These are phyloP conservation scores for Fusarium setosum DNA, from an alignment of 2,329 filamentous ascomycete species.

Conservation along the genomic window DNA sequence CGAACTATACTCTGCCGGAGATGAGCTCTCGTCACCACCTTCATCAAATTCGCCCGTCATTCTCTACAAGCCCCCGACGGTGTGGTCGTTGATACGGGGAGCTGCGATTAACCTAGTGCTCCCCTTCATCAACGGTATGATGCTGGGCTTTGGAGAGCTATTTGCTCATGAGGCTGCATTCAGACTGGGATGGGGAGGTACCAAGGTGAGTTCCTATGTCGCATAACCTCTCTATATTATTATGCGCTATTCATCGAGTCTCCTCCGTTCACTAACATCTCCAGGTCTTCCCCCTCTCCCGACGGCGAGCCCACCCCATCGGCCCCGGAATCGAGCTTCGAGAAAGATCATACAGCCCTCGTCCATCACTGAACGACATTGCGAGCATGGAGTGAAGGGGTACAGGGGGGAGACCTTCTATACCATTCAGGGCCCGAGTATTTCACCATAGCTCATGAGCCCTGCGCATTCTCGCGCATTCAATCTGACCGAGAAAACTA, in stretches of 20 bases:
- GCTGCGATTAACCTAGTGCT: constrained; percentile 95
- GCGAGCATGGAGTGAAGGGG: constrained; percentile 72
- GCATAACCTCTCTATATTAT: neutral
- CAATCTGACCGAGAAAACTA: neutral
- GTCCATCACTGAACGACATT: constrained; percentile 71
- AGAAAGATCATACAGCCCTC: constrained; percentile 68
- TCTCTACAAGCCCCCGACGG: constrained; percentile 87
- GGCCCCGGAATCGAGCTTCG: constrained; percentile 87
- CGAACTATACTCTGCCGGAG: constrained; percentile 80
- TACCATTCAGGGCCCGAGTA: neutral
- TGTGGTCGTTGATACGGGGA: constrained; percentile 87
- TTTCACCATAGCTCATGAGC: neutral
- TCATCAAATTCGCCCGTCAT: constrained; percentile 77
- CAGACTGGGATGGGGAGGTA: constrained; percentile 90
- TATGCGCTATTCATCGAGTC: neutral
- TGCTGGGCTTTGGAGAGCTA: constrained; percentile 96
- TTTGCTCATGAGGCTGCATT: constrained; percentile 97
- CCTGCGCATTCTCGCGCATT: neutral
- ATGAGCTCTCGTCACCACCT: constrained; percentile 71
- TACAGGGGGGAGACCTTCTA: neutral
- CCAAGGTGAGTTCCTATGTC: constrained; percentile 72
- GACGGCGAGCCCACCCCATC: constrained; percentile 73
- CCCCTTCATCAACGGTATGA: constrained; percentile 97
- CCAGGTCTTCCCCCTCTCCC: constrained; percentile 67
- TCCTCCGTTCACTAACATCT: constrained; percentile 18